Base-by-base conservation (phyloP, 331 rosid species). In the Malus hybrid region DNA sequence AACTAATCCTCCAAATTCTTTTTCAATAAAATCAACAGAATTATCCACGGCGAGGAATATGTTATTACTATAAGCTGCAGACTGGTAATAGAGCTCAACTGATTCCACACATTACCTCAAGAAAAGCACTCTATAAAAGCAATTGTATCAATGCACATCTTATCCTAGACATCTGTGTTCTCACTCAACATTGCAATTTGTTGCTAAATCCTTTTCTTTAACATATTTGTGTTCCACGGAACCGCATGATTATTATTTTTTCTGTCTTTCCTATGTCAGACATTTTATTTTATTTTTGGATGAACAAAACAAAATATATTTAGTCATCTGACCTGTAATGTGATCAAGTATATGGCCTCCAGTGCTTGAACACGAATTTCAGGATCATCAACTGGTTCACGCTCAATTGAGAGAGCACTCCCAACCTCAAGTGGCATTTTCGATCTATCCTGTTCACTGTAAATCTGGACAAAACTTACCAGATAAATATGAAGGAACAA, bases 381-480 rank as follows among this genome's bases (percentile, higher is more conserved):
- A 24, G 93, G 91, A 86, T 93, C 96, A 27, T 55, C 76, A 78
- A 86, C 93, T 57, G 88, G 83, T 69, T 93, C 98, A 11, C 97
- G 96, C 76, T 93, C 96, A 75, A 93, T 93, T n/a, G 93, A 83
- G 54, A 93, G 98, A 27, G 87, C 98, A 76, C 88, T 85, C 59
- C 85, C 89, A 79, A 93, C 91, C 82, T 93, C 98, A 82, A 87
- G 95, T 66, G 97, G 98, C 98, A 93, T 93, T 84, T 91, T 91
- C 7, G 75, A 87, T 34, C 91, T 87, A 83, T 91, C 98, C 78
- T 86, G 84, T 80, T 90, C 87, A 65, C 75, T 85, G 76, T 90
- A 93, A 74, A 93, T 80, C 97, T 93, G 89, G 70, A 20, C 29
- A 77, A 39, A 74, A 69, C 34, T 63, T 15, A 56, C 52, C 76